Evolutionary conservation across 257 asterid species (phyloP).

Genomic region (Avicennia marina): DNA sequence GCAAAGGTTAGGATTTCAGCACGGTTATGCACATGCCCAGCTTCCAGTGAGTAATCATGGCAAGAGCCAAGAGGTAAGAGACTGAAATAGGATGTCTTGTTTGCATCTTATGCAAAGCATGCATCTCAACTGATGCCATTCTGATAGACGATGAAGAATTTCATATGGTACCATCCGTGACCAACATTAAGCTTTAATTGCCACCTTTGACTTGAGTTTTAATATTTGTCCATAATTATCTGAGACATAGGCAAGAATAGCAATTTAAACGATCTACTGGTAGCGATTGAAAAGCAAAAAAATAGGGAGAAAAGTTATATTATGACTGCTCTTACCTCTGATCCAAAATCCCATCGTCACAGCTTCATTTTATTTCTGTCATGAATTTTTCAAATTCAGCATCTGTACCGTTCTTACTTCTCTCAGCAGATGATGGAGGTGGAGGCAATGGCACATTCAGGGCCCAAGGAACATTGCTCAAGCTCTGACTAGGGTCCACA

Average conservation of each 20-base stretch:
- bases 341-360: neutral
- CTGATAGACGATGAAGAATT: too few species aligned
- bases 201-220: too few species aligned
- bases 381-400: constrained; percentile 93
- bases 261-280: constrained; percentile 83
- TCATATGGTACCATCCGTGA: too few species aligned
- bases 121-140: too few species aligned
- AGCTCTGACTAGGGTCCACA: constrained; percentile 42
- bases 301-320: neutral
- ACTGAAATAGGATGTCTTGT: too few species aligned
- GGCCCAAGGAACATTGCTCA: constrained; percentile 80
- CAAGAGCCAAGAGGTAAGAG: constrained; percentile 54
- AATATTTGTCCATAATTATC: too few species aligned
- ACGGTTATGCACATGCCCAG: constrained; percentile 98
- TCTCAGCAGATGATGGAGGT: constrained; percentile 60
- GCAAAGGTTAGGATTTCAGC: constrained; percentile 84
- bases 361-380: constrained; percentile 73
- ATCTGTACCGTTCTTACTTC: constrained; percentile 43
- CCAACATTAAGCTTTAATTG: too few species aligned
- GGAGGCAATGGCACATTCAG: constrained; percentile 60
- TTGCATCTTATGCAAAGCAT: neutral
- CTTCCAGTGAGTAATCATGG: constrained; percentile 86
- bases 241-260: constrained; percentile 85
- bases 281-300: neutral
- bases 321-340: constrained; percentile 21